Evolutionary conservation across 345 rosid genomes (phyloP).

Genomic region (Pugionium dolabratum): DNA sequence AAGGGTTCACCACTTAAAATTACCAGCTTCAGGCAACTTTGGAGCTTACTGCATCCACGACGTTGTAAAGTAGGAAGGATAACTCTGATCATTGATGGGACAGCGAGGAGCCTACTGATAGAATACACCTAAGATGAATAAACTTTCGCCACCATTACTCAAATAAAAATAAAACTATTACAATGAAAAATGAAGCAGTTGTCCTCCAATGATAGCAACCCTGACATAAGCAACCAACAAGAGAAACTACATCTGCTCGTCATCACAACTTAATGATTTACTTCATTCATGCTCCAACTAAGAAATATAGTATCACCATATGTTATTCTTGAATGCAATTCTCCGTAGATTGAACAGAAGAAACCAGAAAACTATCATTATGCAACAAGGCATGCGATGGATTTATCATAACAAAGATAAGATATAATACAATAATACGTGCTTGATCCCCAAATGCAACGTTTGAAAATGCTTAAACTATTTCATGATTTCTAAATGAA

Average conservation of each 20-base stretch:
- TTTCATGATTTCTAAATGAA: constrained; percentile 10
- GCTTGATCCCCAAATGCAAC: constrained; percentile 25
- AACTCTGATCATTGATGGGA: constrained; percentile 80
- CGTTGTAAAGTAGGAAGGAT: constrained; percentile 69
- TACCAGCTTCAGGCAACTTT: constrained; percentile 63
- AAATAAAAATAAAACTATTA: not conserved
- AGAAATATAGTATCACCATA: constrained; percentile 11
- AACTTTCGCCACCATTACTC: not conserved
- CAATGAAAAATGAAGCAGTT: constrained; percentile 18
- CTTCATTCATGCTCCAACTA: constrained; percentile 10
- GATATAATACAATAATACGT: not conserved
- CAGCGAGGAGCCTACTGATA: constrained; percentile 69
- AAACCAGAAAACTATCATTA: constrained; percentile 30
- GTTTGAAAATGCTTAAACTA: constrained; percentile 22
- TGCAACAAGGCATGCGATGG: constrained; percentile 15
- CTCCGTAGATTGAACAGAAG: constrained; percentile 8
- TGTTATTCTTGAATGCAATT: constrained; percentile 5
- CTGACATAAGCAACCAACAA: constrained; percentile 15
- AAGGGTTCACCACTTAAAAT: constrained; percentile 88
- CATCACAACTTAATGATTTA: not conserved
- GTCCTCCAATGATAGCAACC: constrained; percentile 15
- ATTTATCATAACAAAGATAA: constrained; percentile 2
- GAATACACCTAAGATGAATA: constrained; percentile 62
- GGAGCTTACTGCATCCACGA: constrained; percentile 43
- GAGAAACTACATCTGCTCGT: constrained; percentile 14